These are phyloP conservation scores for Fusarium nanum DNA, from an alignment of 2,329 filamentous ascomycete genomes.

Conservation along the genomic window DNA sequence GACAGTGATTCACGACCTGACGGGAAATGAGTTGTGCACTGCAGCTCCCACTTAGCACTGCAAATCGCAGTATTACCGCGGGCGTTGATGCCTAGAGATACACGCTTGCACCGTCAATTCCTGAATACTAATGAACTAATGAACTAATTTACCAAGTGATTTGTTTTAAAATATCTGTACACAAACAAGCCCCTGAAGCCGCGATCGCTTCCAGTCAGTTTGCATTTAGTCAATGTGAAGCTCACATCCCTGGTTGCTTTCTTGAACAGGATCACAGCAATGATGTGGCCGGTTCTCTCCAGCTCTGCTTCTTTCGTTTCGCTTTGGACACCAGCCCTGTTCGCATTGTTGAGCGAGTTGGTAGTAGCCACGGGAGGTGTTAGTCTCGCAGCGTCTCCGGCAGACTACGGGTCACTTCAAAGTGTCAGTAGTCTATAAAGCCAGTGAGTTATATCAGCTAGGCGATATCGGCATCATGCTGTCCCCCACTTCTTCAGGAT, in stretches of 20 bases:
- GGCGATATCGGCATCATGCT: not conserved
- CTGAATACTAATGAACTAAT: not conserved
- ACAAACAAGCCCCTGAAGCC: fast-evolving
- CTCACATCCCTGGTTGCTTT: not conserved
- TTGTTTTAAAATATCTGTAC: not conserved
- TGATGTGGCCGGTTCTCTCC: not conserved
- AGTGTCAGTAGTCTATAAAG: not conserved
- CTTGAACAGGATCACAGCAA: not conserved
- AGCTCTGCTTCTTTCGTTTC: fast-evolving
- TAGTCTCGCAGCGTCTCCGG: not conserved
- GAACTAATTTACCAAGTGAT: not conserved
- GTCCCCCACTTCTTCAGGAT: not conserved
- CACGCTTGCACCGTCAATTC: not conserved
- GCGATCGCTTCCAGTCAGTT: not conserved
- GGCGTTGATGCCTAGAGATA: not conserved
- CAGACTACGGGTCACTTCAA: fast-evolving
- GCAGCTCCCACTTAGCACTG: not conserved
- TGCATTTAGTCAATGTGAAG: not conserved
- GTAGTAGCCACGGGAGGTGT: fast-evolving
- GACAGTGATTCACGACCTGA: not conserved
- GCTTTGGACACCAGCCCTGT: fast-evolving
- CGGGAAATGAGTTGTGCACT: no score
- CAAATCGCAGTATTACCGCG: not conserved
- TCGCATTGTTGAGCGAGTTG: not conserved
- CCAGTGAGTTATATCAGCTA: fast-evolving